Percentiles rank a stretch among this genome's conserved stretches.
These are phyloP conservation scores for Eimeria acervulina DNA, from an alignment of 169 alveolate species.

Conservation along the genomic window DNA sequence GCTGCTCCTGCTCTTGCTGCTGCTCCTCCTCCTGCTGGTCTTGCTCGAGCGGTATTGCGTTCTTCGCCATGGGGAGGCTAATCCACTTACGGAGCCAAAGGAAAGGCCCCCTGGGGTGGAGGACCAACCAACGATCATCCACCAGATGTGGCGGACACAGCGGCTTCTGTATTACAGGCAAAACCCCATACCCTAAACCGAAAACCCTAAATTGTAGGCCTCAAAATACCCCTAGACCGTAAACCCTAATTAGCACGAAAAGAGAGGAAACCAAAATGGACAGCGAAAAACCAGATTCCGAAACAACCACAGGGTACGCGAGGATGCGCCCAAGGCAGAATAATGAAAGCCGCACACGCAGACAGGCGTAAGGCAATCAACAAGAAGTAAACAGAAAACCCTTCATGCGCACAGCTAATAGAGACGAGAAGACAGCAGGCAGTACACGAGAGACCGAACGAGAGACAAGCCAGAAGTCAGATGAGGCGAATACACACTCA, in stretches of 20 bases:
- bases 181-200: background rate
- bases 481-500: background rate
- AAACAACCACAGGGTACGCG: background rate
- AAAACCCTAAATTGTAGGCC: background rate
- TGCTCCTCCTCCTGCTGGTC: constrained; percentile 26
- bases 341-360: background rate
- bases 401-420: background rate
- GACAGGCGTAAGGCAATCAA: background rate
- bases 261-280: background rate
- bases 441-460: background rate
- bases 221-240: background rate
- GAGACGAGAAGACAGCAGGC: background rate
- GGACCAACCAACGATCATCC: constrained; percentile 33
- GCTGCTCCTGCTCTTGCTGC: constrained; percentile 26
- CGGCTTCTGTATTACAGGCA: constrained; percentile 31
- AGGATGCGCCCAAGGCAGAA: background rate
- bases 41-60: background rate
- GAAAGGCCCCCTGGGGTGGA: constrained; percentile 44
- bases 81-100: background rate
- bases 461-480: background rate
- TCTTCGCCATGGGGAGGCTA: background rate
- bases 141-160: background rate
- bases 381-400: background rate
- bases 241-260: background rate
- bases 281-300: background rate